Evolutionary conservation across 768 basidiomycete genomes (phyloP).

Genomic region (Thelephora ganbajun): DNA sequence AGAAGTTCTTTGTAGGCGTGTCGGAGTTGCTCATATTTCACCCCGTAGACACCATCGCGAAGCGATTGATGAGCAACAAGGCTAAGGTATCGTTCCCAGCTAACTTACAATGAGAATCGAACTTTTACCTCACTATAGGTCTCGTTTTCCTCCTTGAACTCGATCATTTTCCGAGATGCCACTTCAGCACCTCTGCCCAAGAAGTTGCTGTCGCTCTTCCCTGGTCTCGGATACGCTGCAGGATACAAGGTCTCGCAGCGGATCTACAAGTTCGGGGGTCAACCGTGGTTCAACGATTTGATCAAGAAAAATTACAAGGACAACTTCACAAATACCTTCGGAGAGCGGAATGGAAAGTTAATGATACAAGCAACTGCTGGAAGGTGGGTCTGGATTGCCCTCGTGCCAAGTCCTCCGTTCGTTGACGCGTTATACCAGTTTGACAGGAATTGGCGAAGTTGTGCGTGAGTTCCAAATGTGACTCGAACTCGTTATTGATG

Average conservation of each 20-base stretch:
- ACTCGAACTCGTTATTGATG: background rate
- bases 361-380: constrained; percentile 93
- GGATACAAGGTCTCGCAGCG: constrained; percentile 95
- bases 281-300: constrained; percentile 94
- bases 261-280: constrained; percentile 96
- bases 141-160: constrained; percentile 43
- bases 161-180: constrained; percentile 80
- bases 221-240: constrained; percentile 94
- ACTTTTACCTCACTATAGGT: constrained; percentile 27
- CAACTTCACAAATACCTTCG: constrained; percentile 73
- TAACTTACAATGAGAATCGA: background rate
- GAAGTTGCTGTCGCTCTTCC: constrained; percentile 88
- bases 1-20: constrained; percentile 40
- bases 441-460: constrained; percentile 88
- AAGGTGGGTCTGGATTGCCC: constrained; percentile 35
- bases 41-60: constrained; percentile 96
- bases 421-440: constrained; percentile 17
- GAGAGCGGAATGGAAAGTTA: constrained; percentile 90
- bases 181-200: constrained; percentile 50
- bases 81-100: constrained; percentile 35
- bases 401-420: background rate
- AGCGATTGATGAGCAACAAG: constrained; percentile 97
- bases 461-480: constrained; percentile 26
- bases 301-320: constrained; percentile 71
- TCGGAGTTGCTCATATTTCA: constrained; percentile 94